Evolutionary conservation across 108 stramenopile genomes (phyloP).

Genomic region (Cyclotella atomus): DNA sequence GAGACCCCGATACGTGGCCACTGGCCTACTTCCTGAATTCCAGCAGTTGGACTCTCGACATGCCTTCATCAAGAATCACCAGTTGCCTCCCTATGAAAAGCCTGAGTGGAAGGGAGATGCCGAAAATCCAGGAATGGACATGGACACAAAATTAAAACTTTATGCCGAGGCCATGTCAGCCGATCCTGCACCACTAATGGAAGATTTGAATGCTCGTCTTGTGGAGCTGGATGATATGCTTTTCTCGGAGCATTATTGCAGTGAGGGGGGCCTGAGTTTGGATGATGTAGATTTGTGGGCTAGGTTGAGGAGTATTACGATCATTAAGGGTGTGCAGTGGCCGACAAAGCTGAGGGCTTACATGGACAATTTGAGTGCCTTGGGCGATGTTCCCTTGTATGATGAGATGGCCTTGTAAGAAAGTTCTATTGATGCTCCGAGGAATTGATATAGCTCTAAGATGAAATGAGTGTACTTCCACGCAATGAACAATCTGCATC

Average conservation of each 20-base stretch:
- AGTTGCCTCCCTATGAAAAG: conserved; percentile 90
- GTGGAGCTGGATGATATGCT: conserved; percentile 88
- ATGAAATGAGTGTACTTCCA: no score
- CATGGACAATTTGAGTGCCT: conserved; percentile 89
- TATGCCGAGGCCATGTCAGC: conserved; percentile 87
- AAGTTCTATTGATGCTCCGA: not conserved
- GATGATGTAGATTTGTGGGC: conserved; percentile 94
- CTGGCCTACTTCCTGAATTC: conserved; percentile 91
- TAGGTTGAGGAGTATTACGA: conserved; percentile 88
- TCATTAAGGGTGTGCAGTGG: conserved; percentile 86
- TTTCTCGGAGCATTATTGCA: conserved; percentile 79
- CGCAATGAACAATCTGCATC: no score
- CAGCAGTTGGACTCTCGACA: conserved; percentile 89
- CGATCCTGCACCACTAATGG: conserved; percentile 77
- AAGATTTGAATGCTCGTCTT: conserved; percentile 86
- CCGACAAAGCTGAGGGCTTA: conserved; percentile 83
- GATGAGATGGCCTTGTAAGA: conserved; percentile 87
- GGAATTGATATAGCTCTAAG: no score
- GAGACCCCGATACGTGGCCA: conserved; percentile 94
- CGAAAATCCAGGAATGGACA: conserved; percentile 65
- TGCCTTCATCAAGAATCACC: conserved; percentile 91
- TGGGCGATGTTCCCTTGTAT: conserved; percentile 89
- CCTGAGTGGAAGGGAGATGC: conserved; percentile 83
- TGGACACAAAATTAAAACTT: conserved; percentile 74
- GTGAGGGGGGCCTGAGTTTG: conserved; percentile 82